Percentiles rank a stretch among this genome's conserved stretches.
These are phyloP conservation scores for Apiospora malaysiana DNA, from an alignment of 2,329 filamentous ascomycete genomes.

Conservation along the genomic window DNA sequence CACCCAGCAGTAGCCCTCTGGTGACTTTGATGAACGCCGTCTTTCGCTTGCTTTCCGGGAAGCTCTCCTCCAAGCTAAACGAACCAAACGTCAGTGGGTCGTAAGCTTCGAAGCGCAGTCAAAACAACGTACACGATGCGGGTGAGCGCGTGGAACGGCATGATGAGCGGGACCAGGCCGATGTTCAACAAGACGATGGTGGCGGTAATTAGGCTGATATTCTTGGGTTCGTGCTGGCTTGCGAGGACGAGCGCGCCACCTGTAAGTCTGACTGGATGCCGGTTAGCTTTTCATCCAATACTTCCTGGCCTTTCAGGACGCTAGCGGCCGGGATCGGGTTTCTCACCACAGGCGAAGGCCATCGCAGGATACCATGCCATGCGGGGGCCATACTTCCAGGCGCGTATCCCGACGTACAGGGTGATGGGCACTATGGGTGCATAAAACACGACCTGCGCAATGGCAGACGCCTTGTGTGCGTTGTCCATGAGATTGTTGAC, in stretches of 20 bases:
- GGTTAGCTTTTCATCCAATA: neutral
- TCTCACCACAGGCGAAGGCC: conserved; percentile 23
- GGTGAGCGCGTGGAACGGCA: conserved; percentile 8
- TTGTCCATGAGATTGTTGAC: conserved; percentile 22
- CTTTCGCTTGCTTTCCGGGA: neutral
- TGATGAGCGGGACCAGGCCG: conserved; percentile 24
- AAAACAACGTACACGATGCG: conserved; percentile 15
- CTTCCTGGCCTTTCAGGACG: neutral
- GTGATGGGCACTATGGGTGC: conserved; percentile 33
- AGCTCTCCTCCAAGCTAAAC: conserved; percentile 6
- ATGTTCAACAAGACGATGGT: conserved; percentile 24
- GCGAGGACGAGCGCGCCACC: conserved; percentile 20
- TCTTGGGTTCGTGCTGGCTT: neutral
- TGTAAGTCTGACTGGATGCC: conserved; percentile 9
- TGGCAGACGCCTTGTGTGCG: conserved; percentile 33
- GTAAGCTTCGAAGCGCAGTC: neutral
- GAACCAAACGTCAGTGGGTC: neutral
- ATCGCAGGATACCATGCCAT: conserved; percentile 38
- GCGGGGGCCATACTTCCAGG: conserved; percentile 35
- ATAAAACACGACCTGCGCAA: conserved; percentile 37
- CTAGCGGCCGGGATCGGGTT: neutral
- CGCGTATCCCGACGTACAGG: conserved; percentile 34
- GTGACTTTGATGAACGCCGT: neutral
- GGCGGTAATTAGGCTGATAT: conserved; percentile 5
- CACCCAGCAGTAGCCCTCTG: conserved; percentile 5